A percentile compares a stretch with the other conserved stretches of the same genome.
Evolutionary conservation across 176 grass and related monocot genomes (phyloP).

Genomic region (Avena insularis): DNA sequence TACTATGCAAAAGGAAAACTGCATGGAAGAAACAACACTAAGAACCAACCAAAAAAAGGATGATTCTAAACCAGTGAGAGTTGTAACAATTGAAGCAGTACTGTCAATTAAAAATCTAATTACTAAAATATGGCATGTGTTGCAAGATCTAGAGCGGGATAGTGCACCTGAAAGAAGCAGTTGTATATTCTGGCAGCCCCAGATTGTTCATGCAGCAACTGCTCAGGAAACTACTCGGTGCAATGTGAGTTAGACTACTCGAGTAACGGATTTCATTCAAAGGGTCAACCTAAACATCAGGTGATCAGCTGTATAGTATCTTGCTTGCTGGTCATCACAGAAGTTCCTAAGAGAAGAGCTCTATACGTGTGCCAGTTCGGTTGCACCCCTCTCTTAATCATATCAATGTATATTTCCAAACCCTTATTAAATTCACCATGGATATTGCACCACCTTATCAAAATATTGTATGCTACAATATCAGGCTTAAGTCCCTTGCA

Average conservation of each 20-base stretch:
- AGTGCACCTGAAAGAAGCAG: constrained; percentile 23
- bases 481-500: constrained; percentile 20
- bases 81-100: neutral
- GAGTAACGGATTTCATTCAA: neutral
- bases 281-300: neutral
- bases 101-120: neutral
- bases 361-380: constrained; percentile 1
- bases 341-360: constrained; percentile 18
- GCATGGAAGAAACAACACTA: neutral
- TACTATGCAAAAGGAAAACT: neutral
- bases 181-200: neutral
- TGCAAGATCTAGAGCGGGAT: neutral
- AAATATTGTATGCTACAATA: constrained; percentile 26
- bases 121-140: neutral
- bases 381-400: constrained; percentile 22
- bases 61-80: neutral
- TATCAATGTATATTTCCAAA: constrained; percentile 24
- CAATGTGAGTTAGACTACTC: neutral
- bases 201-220: constrained; percentile 2
- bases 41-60: neutral
- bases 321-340: neutral
- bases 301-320: neutral
- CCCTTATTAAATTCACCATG: neutral
- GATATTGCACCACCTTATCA: constrained; percentile 17
- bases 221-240: neutral